Evolutionary conservation across 805 yeast species (phyloP).

Genomic region (Saturnispora silvae): DNA sequence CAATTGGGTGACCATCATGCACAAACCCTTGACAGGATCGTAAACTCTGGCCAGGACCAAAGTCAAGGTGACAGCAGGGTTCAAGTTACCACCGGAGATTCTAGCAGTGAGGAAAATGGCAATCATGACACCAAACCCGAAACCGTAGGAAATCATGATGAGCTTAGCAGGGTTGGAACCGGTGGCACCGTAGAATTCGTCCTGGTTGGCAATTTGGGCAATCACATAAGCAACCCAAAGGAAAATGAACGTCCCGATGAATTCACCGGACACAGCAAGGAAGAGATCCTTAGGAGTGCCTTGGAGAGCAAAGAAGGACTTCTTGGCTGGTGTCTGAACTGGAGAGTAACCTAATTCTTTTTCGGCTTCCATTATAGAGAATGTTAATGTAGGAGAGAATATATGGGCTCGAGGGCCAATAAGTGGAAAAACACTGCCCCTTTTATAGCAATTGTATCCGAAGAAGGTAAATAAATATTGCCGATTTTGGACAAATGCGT

Average conservation of each 20-base stretch:
- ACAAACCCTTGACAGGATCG: conserved; percentile 57
- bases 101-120: conserved; percentile 59
- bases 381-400: too few relatives aligned
- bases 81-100: conserved; percentile 81
- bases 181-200: conserved; percentile 20
- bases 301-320: conserved; percentile 25
- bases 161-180: conserved; percentile 48
- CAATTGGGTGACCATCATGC: conserved; percentile 59
- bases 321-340: conserved; percentile 19
- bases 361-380: conserved; percentile 25
- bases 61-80: conserved; percentile 78
- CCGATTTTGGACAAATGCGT: too few relatives aligned
- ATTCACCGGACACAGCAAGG: conserved; percentile 69
- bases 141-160: conserved; percentile 75
- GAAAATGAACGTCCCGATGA: conserved; percentile 78
- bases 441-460: too few relatives aligned
- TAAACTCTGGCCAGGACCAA: conserved; percentile 64
- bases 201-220: conserved; percentile 67
- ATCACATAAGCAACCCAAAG: conserved; percentile 73
- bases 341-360: conserved; percentile 33
- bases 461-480: too few relatives aligned
- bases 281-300: conserved; percentile 42
- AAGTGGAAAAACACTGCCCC: too few relatives aligned
- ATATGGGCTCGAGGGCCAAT: too few relatives aligned
- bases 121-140: conserved; percentile 77